phyloP scores from a whole-genome alignment of 768 basidiomycete species.

The Lactarius pseudohatsudake region DNA sequence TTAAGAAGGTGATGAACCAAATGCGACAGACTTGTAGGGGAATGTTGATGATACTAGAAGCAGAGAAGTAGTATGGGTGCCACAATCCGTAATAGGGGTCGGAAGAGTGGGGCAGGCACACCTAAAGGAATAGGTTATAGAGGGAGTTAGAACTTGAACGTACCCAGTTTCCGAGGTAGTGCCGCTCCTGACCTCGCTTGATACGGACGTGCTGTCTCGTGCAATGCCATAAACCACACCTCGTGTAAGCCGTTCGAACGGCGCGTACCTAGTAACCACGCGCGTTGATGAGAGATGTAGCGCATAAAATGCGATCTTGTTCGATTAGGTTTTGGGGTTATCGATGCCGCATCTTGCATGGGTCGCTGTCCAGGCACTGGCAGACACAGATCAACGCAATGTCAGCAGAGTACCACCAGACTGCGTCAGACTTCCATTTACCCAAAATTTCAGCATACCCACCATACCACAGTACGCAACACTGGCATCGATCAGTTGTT shows the following conservation, averaged over 20 bases:
- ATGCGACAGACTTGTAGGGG: neutral
- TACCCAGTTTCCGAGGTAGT: conserved; percentile 27
- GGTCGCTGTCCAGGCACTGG: too few species aligned
- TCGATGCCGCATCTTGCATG: too few species aligned
- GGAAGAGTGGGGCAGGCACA: conserved; percentile 29
- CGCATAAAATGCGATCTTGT: too few species aligned
- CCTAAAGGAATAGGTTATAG: conserved; percentile 14
- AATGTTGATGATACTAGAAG: neutral
- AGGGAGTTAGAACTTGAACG: neutral
- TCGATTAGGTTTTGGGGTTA: too few species aligned
- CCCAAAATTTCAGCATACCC: too few species aligned
- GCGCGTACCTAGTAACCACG: conserved; percentile 32
- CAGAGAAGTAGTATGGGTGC: neutral
- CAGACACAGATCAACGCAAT: too few species aligned
- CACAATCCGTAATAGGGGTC: conserved; percentile 26
- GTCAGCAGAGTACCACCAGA: too few species aligned
- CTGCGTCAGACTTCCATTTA: too few species aligned
- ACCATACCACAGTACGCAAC: too few species aligned
- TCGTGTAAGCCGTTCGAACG: conserved; percentile 33
- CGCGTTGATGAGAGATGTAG: too few species aligned
- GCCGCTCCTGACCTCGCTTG: conserved; percentile 23
- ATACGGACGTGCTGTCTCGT: conserved; percentile 29
- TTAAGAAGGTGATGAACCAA: neutral
- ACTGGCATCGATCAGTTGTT: too few species aligned
- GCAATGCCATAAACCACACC: conserved; percentile 36